phyloP scores from a whole-genome alignment of 2,329 filamentous ascomycete species.

The Xylariaceae sp. region DNA sequence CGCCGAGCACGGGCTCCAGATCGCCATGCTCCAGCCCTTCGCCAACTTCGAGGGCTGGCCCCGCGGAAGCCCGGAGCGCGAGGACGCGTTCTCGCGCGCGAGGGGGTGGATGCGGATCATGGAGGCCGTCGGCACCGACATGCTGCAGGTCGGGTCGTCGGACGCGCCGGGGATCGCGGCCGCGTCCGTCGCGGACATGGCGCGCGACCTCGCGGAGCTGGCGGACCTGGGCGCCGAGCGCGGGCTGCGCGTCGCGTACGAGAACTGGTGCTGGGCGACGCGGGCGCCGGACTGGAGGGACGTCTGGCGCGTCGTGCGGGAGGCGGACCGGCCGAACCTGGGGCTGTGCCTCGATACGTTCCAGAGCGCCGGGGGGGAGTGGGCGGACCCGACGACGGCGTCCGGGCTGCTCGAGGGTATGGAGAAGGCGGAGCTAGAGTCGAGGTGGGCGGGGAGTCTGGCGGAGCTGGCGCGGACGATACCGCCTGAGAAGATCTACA shows the following conservation, averaged over 20 bases:
- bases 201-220: constrained; percentile 58
- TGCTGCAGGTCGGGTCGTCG: constrained; percentile 65
- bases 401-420: constrained; percentile 56
- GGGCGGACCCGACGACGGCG: constrained; percentile 63
- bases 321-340: constrained; percentile 60
- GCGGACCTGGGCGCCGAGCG: constrained; percentile 56
- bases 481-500: constrained; percentile 66
- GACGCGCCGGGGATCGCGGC: constrained; percentile 56
- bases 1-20: constrained; percentile 47
- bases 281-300: constrained; percentile 64
- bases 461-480: constrained; percentile 52
- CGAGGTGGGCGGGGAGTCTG: constrained; percentile 50
- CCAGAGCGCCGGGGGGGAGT: constrained; percentile 69
- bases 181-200: constrained; percentile 44
- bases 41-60: constrained; percentile 74
- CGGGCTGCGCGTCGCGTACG: constrained; percentile 63
- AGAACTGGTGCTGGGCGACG: constrained; percentile 81
- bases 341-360: constrained; percentile 77
- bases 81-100: constrained; percentile 59
- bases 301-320: constrained; percentile 64
- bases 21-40: constrained; percentile 74
- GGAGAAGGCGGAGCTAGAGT: constrained; percentile 45
- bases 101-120: constrained; percentile 68
- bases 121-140: constrained; percentile 63
- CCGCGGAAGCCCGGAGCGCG: constrained; percentile 49